Base-by-base conservation (phyloP, 83 land plant genomes). In the Picea abies region DNA sequence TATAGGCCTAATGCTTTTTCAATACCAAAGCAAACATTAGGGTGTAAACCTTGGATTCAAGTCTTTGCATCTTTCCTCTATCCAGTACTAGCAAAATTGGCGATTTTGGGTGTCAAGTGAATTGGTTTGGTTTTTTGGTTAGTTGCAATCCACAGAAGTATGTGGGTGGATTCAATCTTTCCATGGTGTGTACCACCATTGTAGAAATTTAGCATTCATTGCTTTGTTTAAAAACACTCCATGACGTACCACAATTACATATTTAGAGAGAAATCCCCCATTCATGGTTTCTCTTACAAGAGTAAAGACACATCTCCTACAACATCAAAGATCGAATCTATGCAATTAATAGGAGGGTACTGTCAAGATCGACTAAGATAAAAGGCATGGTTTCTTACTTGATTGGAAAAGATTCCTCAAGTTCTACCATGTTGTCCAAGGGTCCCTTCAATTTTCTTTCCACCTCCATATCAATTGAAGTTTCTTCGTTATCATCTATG, bases 371-470 rank as follows among this genome's bases (percentile, higher is more conserved):
- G 15, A 56, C 47, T 70, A 70, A n/a, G 41, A 6, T 35, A 56
- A 56, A 56, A 52, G 10, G 41, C 22, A 7, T 58, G 19, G 19
- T 78, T 26, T 60, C 64, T 60, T 78, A 78, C 80, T 78, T 78
- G 63, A 78, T 32, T 58, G 80, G 80, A 4, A 78, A 64, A 29
- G 64, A 78, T 20, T 78, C 63, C 63, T 78, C 80, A 26, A 78
- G 80, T 78, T 78, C 80, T 29, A 41, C 22, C 80, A 78, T 58
- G 62, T 11, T 60, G 25, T 78, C 80, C 64, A 78, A 78, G 20
- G 80, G 80, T 60, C 80, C 80, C 63, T 78, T 78, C 63, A 58
- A 60, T 78, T 78, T 78, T 41, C 80, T 78, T 78, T 78, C 80
- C 2, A 78, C 80, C 80, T 78, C 80, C 80, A 78, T 78, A 26